Conservation (phyloP, 495 filamentous ascomycete genomes). For the Penicillium manginii region DNA sequence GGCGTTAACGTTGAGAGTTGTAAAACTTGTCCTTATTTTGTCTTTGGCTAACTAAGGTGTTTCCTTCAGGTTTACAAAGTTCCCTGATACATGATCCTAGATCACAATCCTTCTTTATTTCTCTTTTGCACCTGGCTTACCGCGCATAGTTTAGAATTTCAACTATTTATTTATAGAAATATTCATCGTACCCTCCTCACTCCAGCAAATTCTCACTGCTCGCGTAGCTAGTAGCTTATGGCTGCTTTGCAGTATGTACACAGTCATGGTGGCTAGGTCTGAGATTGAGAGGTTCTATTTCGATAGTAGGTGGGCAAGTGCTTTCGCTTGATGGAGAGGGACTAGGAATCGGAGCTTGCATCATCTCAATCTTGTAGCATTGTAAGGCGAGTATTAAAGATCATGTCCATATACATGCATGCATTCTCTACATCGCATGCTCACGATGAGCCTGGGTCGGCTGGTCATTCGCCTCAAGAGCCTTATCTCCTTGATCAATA, state of each 20-base stretch:
- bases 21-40: background rate
- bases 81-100: background rate
- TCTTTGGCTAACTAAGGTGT: background rate
- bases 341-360: no score
- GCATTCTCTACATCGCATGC: background rate
- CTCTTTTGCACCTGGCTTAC: background rate
- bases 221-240: no score
- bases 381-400: background rate
- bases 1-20: background rate
- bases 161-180: no score
- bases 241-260: no score
- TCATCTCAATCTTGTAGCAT: background rate
- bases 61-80: background rate
- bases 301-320: no score
- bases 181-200: no score
- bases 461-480: background rate
- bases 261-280: no score
- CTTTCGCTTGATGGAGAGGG: no score
- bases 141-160: no score
- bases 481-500: conserved; percentile 8
- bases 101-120: background rate
- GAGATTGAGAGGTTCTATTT: no score
- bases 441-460: background rate
- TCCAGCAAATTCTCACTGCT: no score
- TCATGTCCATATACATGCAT: background rate